Base-by-base conservation (phyloP, 208 protist species). In the Novymonas esmeraldas region DNA sequence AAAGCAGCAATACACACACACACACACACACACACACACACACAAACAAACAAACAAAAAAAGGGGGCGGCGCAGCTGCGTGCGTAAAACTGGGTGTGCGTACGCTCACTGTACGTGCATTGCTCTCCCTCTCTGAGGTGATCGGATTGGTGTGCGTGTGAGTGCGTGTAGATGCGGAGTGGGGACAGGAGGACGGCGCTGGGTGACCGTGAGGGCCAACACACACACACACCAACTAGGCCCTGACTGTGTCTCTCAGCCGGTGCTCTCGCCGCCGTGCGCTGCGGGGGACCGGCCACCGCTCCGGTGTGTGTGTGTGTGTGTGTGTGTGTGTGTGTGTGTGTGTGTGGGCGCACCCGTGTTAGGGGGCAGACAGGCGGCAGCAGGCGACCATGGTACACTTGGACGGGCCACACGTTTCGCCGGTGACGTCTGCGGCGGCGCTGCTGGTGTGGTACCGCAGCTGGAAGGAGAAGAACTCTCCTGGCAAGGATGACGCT, bases 381-480 rank as follows among this genome's bases (percentile, higher is more conserved):
- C 0, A 46, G 36, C 56, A 48, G 56, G 45, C 22, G 14, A 61
- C 22, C 28, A 28, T 22, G 7, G 56, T 61, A 16, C 22, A 59
- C 33, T 59, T 59, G 54, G 34, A 44, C 31, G 36, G 38, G 31
- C 54, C n/a, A 44, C 54, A n/a, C 22, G 39, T 24, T 24, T 6
- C 39, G 22, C 26, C 26, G n/a, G 56, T 2, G 6, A 36, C 13
- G 4, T 9, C 39, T 56, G 60, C 38, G 48, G 33, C 42, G 5
- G 33, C 51, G 18, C 11, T 14, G 10, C 31, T 49, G 33, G 52
- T 42, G 13, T 56, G 51, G 59, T 63, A 76, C 11, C 62, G 55
- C 20, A 76, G 55, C 50, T 70, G 62, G 48, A 76, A 76, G 7
- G 62, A 61, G 26, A 76, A 70, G 16, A 76, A 52, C 33, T 76